Evolutionary conservation across 352 stramenopile species (phyloP), one percentile per base, ranked within the genome.

Genomic region (Phytophthora pistaciae): DNA sequence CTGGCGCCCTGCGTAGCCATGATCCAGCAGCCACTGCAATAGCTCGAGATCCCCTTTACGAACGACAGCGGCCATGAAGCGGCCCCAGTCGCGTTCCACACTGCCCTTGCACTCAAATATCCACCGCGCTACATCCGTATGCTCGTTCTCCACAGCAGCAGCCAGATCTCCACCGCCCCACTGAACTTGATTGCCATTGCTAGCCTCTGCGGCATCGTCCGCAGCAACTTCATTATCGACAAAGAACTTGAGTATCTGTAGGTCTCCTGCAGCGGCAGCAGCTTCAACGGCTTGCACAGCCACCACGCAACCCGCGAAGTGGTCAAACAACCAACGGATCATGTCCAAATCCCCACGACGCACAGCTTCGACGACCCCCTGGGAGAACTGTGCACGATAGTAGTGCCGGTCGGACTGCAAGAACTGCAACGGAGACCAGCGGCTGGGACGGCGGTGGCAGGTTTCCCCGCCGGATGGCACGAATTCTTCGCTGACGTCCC

Each of bases 151-250:
- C 20, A 72, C 69, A 44, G 73, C 73, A 63, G 36, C 44, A 13
- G 68, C 73, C 50, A 80, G 46, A 57, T 80, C 73, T 44, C 48
- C 60, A 29, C 69, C 60, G 6, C 73, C 69, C 73, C 73, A 77
- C 23, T 63, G 50, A 21, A 79, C 57, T 56, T 56, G 50, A 52
- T 77, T 74, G 40, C 56, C 63, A 11, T 65, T 40, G 40, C 64
- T 59, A 25, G 14, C 48, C 23, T 59, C 38, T 3, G 21, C 49
- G 31, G n/a, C n/a, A n/a, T n/a, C n/a, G n/a, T 52, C 33, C 40
- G 36, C 14, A 29, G 23, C 27, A n/a, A 36, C 27, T 20, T 56
- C 59, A 40, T 8, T 60, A 18, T 69, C 64, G 9, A 73, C 33
- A n/a, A 77, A 65, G 31, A 77, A 73, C 36, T 70, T 23, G 36